Evolutionary conservation across 2,329 filamentous ascomycete species (phyloP).

Genomic region (Emmonsiellopsis sp.): DNA sequence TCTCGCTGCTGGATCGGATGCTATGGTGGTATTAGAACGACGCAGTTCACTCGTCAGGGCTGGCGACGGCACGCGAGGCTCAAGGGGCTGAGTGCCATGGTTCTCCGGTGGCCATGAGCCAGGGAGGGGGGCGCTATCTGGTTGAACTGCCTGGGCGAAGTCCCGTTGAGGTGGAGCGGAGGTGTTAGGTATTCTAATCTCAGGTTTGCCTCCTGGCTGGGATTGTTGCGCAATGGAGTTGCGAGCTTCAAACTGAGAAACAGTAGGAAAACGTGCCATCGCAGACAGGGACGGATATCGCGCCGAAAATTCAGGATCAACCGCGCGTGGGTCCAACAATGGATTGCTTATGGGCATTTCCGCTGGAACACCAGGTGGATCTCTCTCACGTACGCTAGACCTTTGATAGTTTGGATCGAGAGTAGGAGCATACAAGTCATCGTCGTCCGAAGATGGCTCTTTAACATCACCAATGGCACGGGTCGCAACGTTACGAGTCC

Average conservation of each 20-base stretch:
- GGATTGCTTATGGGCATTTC: slow-evolving; percentile 1
- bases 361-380: too few relatives aligned
- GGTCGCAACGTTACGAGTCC: neutral
- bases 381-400: neutral
- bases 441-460: neutral
- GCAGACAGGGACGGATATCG: slow-evolving; percentile 26
- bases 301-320: slow-evolving; percentile 23
- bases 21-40: slow-evolving; percentile 19
- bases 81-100: neutral
- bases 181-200: neutral
- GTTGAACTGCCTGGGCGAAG: neutral
- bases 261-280: slow-evolving; percentile 10
- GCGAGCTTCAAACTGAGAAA: slow-evolving; percentile 9
- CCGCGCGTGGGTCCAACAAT: slow-evolving; percentile 24
- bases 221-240: neutral
- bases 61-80: neutral
- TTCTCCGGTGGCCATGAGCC: slow-evolving; percentile 4
- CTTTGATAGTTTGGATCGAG: neutral
- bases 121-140: neutral
- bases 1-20: slow-evolving; percentile 17
- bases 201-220: neutral
- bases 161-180: neutral
- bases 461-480: neutral
- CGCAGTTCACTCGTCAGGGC: slow-evolving; percentile 6
- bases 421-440: neutral